Evolutionary conservation across 2,329 filamentous ascomycete genomes (phyloP), one percentile per base, ranked within the genome.

Genomic region (Clarireedia hainanense): DNA sequence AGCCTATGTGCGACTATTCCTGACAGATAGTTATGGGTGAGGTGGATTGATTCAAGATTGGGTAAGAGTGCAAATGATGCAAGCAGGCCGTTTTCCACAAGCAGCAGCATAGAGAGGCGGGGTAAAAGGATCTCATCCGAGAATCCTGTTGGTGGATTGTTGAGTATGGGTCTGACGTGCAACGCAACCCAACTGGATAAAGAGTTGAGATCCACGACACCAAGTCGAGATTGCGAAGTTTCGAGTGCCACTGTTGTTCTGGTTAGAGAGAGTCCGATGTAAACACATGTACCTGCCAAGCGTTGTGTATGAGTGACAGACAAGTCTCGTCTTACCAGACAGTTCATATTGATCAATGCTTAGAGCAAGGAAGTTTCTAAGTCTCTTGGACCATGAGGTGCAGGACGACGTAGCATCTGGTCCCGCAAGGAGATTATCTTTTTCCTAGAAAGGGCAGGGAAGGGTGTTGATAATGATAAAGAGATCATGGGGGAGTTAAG

Each of bases 51-150:
- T 43, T 42, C 15, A 23, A 40, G 47, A 50, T 55, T 55, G 52
- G 52, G 50, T 23, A 50, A 42, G 6, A 43, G 20, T 50, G 52
- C 53, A 56, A 48, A 52, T 56, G 53, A 56, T 56, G 53, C 53
- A 56, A 48, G 39, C 48, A 52, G 53, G 39, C 53, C 53, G 53
- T 56, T 56, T 56, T 20, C 20, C 53, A 51, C 48, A 47, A 46
- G 53, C 53, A 56, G 51, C 24, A 23, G 24, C 20, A 7, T 34
- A 24, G 12, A 50, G 46, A 55, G 37, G 52, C 52, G 52, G 46
- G 46, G 52, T 50, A 55, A 55, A n/a, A 10, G n/a, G 36, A 24
- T 30, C 9, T 50, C 7, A 37, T 42, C 50, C 37, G 15, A 55
- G 14, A 17, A 53, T 27, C 24, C 12, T 24, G 39, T 42, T 42